Evolutionary conservation across 352 stramenopile species (phyloP), one percentile per base, ranked within the genome.

Genomic region (Pythium dissimile): DNA sequence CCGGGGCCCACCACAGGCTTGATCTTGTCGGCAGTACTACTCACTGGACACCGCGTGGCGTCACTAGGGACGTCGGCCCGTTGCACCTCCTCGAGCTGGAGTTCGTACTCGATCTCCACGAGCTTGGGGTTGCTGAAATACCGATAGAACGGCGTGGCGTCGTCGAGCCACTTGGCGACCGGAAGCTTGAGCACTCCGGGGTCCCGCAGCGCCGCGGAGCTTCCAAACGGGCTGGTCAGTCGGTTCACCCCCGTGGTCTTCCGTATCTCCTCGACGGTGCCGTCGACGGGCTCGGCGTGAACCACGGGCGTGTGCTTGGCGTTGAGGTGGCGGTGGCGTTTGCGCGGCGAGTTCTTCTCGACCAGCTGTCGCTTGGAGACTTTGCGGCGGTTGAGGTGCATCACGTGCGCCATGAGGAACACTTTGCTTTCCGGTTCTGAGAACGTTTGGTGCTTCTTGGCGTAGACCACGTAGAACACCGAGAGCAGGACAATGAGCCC

Each of bases 401-500:
- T 66, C 2, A 76, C 55, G 37, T 75, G 64, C 16, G 57, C 67
- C 47, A 69, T 59, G 13, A 75, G 53, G 13, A 72, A 59, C 13
- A 75, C 59, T 37, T 68, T 67, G 47, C 41, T 70, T 27, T 76
- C 68, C n/a, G 73, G 42, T 16, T 53, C 30, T 1, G 68, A 76
- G 11, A 76, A 70, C 4, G 64, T 60, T 43, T 76, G 68, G 8
- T 56, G 68, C 5, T 54, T 15, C 42, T 64, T 64, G 15, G 64
- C 54, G 55, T 71, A 73, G 4, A 43, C 7, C 24, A 63, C 9
- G 56, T 75, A 75, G 24, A 67, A 72, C 5, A 72, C 1, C 5
- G 64, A 49, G 7, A 66, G 30, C 3, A 67, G 0, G 0, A 41
- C 26, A 8, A 71, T 32, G 11, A 69, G n/a, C 1, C 26, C 31